Percentiles rank a stretch among this genome's conserved stretches.
These are phyloP conservation scores for Lagenidium sp. DNA, from an alignment of 352 stramenopile species.

Conservation along the genomic window DNA sequence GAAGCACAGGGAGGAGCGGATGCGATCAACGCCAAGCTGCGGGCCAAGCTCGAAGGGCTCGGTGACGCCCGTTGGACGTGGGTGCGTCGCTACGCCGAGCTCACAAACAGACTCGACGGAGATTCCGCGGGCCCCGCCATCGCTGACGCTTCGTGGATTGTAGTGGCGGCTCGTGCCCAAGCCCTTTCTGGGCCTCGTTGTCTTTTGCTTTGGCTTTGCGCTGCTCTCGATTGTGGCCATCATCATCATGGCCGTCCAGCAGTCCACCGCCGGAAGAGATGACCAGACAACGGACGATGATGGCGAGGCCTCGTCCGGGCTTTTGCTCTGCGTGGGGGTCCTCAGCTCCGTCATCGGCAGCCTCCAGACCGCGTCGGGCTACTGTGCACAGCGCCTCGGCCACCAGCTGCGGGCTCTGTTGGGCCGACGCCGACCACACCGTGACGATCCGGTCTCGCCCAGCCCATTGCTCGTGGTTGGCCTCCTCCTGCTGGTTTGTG, in stretches of 20 bases:
- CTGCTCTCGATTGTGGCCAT: constrained; percentile 16
- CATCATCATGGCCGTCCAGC: constrained; percentile 5
- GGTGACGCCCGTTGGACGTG: no score
- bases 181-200: constrained; percentile 14
- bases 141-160: not conserved
- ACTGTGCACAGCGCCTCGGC: constrained; percentile 24
- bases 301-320: constrained; percentile 3
- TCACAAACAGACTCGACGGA: no score
- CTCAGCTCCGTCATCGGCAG: constrained; percentile 26
- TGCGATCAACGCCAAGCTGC: no score
- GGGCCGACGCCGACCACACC: not conserved
- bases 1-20: no score
- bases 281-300: not conserved
- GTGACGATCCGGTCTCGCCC: not conserved
- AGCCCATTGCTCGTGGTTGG: constrained; percentile 18
- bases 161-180: constrained; percentile 19
- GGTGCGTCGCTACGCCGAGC: no score
- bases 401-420: constrained; percentile 15
- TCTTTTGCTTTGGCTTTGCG: constrained; percentile 19
- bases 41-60: no score
- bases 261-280: not conserved
- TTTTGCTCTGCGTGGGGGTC: constrained; percentile 19
- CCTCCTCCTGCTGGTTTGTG: constrained; percentile 20
- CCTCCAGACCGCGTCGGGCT: constrained; percentile 23
- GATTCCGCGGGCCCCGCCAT: no score